Evolutionary conservation across 306 rosid genomes (phyloP).

Genomic region (Prunus mongolica): DNA sequence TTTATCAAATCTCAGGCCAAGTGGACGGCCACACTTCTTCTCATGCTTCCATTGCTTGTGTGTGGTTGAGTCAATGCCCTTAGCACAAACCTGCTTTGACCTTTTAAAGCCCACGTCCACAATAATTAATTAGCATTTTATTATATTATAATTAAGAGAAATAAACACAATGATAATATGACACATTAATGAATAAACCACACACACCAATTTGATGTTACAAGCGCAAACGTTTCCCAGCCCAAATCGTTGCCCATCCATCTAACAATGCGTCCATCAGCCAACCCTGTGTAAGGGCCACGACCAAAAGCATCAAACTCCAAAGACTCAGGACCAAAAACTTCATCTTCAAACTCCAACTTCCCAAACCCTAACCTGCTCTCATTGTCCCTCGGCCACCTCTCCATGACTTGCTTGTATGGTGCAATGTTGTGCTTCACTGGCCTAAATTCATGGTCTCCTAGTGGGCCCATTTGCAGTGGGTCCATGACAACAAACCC

Average conservation of each 20-base stretch:
- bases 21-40: slow-evolving; percentile 77
- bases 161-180: background rate
- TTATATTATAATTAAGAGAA: too few relatives aligned
- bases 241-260: slow-evolving; percentile 87
- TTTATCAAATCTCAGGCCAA: slow-evolving; percentile 77
- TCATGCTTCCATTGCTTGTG: slow-evolving; percentile 86
- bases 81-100: slow-evolving; percentile 67
- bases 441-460: slow-evolving; percentile 62
- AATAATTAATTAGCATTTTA: background rate
- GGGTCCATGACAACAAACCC: slow-evolving; percentile 84
- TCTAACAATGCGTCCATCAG: slow-evolving; percentile 86
- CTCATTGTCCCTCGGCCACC: slow-evolving; percentile 76
- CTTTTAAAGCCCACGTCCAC: slow-evolving; percentile 22
- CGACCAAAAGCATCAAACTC: slow-evolving; percentile 73
- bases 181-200: too few relatives aligned
- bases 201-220: slow-evolving; percentile 62
- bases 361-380: slow-evolving; percentile 65
- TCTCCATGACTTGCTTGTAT: slow-evolving; percentile 68
- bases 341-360: slow-evolving; percentile 58
- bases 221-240: slow-evolving; percentile 91
- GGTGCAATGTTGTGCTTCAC: slow-evolving; percentile 81
- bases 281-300: slow-evolving; percentile 88
- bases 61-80: slow-evolving; percentile 79
- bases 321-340: slow-evolving; percentile 86
- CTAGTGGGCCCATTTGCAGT: slow-evolving; percentile 68